These are phyloP conservation scores for Chytriomyces sp. DNA, from an alignment of 192 early-diverging fungal species.

Conservation along the genomic window DNA sequence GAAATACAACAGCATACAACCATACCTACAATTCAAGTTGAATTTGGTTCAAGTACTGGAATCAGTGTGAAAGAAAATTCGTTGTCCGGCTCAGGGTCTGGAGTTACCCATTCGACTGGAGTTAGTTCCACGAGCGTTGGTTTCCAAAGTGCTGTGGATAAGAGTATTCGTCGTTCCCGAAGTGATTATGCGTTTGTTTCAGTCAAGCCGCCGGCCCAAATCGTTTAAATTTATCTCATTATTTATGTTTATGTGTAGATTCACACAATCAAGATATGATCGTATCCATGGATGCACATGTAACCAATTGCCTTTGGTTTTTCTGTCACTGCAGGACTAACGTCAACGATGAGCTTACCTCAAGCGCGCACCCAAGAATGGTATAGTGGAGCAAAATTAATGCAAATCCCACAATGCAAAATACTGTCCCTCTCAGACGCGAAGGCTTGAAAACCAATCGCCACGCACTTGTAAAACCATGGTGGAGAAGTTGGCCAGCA, in stretches of 20 bases:
- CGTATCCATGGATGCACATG: conserved; percentile 16
- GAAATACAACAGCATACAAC: background rate
- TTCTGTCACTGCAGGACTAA: background rate
- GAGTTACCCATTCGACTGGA: background rate
- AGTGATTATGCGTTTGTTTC: conserved; percentile 28
- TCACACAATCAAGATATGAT: conserved; percentile 20
- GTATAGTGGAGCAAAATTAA: conserved; percentile 19
- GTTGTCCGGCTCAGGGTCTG: background rate
- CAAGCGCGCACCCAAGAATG: conserved; percentile 9
- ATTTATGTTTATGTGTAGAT: background rate
- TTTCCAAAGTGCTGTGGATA: background rate
- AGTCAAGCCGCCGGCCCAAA: conserved; percentile 23
- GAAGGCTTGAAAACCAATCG: conserved; percentile 13
- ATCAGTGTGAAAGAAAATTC: conserved; percentile 5
- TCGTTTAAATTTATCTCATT: conserved; percentile 7
- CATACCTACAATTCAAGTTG: conserved; percentile 17
- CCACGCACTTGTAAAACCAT: conserved; percentile 1
- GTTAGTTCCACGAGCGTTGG: too few species aligned
- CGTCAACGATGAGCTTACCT: background rate
- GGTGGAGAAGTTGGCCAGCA: background rate
- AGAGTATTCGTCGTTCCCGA: conserved; percentile 20
- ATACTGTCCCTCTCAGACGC: conserved; percentile 16
- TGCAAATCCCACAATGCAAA: conserved; percentile 7
- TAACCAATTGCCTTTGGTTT: background rate
- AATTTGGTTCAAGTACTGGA: background rate